These are phyloP conservation scores for Heimioporus retisporus DNA, from an alignment of 1,284 basidiomycete species.

Conservation along the genomic window DNA sequence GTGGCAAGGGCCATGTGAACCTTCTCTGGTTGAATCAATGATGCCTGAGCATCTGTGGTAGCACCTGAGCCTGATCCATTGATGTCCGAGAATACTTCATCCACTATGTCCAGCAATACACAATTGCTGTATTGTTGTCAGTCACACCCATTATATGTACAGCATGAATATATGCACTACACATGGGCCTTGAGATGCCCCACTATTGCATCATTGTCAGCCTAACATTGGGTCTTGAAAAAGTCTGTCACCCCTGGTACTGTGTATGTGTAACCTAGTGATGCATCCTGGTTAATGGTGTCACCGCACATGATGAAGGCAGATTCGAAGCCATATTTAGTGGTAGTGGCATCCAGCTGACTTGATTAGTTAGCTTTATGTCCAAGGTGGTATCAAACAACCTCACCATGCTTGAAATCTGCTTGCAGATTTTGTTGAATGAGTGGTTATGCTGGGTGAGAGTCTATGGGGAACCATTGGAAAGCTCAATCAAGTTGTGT, in stretches of 20 bases:
- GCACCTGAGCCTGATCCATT: too few species aligned
- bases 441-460: too few species aligned
- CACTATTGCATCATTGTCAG: background rate
- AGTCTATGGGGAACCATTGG: too few species aligned
- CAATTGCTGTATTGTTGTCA: background rate
- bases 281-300: background rate
- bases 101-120: too few species aligned
- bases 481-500: too few species aligned
- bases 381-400: too few species aligned
- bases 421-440: too few species aligned
- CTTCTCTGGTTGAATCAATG: background rate
- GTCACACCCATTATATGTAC: background rate
- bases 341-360: background rate
- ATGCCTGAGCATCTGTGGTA: too few species aligned
- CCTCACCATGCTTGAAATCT: too few species aligned
- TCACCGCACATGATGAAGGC: background rate
- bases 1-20: background rate
- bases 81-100: too few species aligned
- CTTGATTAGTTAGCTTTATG: too few species aligned
- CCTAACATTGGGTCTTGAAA: background rate
- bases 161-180: background rate
- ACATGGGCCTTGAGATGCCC: background rate
- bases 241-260: background rate
- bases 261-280: background rate
- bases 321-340: background rate